Conservation (phyloP, 2,329 filamentous ascomycete species). For the Coniochaeta hoffmannii region DNA sequence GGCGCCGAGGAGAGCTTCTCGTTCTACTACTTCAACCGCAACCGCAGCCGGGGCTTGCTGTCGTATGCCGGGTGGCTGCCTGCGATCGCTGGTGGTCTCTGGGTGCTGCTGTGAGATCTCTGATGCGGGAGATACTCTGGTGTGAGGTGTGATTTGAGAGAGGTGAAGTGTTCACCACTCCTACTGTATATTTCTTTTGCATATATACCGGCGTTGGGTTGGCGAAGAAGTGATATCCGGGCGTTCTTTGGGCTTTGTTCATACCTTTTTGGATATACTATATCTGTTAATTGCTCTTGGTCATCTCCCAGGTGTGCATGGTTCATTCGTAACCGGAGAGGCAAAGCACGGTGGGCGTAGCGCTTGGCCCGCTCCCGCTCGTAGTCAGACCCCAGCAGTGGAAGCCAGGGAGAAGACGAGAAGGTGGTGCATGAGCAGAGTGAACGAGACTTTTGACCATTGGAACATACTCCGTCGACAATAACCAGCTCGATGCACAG, state of each 20-base stretch:
- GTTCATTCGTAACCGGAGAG: too few species aligned
- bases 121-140: slow-evolving; percentile 2
- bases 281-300: not conserved
- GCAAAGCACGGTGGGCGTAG: too few species aligned
- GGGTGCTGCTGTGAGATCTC: slow-evolving; percentile 26
- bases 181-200: not conserved
- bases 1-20: slow-evolving; percentile 15
- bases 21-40: slow-evolving; percentile 18
- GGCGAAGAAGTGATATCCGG: not conserved
- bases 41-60: slow-evolving; percentile 18
- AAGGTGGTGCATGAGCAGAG: too few species aligned
- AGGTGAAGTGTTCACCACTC: not conserved
- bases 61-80: slow-evolving; percentile 39
- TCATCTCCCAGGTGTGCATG: too few species aligned
- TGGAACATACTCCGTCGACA: too few species aligned
- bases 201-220: not conserved
- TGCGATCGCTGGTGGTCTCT: slow-evolving; percentile 28
- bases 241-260: not conserved
- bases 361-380: too few species aligned
- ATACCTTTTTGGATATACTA: not conserved
- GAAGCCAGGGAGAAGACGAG: too few species aligned
- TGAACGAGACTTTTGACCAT: too few species aligned
- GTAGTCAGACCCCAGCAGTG: too few species aligned
- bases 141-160: not conserved
- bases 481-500: too few species aligned